Percentiles rank a stretch among this genome's conserved stretches.
Evolutionary conservation across 2,329 filamentous ascomycete genomes (phyloP).

Genomic region (Fusarium burgessii): DNA sequence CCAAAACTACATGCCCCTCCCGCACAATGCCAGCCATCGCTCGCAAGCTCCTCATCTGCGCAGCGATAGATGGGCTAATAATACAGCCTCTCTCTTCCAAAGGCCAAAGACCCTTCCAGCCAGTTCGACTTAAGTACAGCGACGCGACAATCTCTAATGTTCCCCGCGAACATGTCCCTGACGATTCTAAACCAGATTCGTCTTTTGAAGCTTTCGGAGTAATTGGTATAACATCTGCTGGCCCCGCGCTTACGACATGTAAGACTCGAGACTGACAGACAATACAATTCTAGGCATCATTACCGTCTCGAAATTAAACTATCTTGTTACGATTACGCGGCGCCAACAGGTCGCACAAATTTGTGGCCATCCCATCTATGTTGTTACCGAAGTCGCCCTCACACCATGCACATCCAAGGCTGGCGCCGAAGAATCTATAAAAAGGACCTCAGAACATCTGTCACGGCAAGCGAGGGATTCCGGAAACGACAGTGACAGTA

Average conservation of each 20-base stretch:
- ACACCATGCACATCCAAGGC: slow-evolving; percentile 83
- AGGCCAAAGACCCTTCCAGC: slow-evolving; percentile 65
- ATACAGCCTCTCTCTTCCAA: slow-evolving; percentile 77
- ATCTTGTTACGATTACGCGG: slow-evolving; percentile 86
- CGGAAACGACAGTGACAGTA: slow-evolving; percentile 59
- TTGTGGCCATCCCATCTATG: slow-evolving; percentile 83
- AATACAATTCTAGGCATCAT: slow-evolving; percentile 74
- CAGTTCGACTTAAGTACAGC: slow-evolving; percentile 78
- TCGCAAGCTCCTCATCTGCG: slow-evolving; percentile 83
- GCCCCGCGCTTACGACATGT: slow-evolving; percentile 30
- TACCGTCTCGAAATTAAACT: slow-evolving; percentile 82
- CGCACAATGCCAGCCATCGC: slow-evolving; percentile 78
- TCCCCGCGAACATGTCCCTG: slow-evolving; percentile 59
- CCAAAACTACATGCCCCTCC: slow-evolving; percentile 17
- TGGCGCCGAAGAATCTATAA: slow-evolving; percentile 80
- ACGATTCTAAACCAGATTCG: slow-evolving; percentile 58
- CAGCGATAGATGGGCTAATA: slow-evolving; percentile 84
- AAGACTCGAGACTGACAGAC: slow-evolving; percentile 14
- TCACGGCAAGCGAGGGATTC: slow-evolving; percentile 54
- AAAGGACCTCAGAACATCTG: slow-evolving; percentile 64
- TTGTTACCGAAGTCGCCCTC: slow-evolving; percentile 89
- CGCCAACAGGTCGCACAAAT: slow-evolving; percentile 92
- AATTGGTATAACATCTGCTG: slow-evolving; percentile 59
- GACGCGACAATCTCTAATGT: slow-evolving; percentile 62
- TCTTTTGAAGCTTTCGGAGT: slow-evolving; percentile 72